phyloP scores from a whole-genome alignment of 331 rosid genomes.

The Acacia pycnantha region DNA sequence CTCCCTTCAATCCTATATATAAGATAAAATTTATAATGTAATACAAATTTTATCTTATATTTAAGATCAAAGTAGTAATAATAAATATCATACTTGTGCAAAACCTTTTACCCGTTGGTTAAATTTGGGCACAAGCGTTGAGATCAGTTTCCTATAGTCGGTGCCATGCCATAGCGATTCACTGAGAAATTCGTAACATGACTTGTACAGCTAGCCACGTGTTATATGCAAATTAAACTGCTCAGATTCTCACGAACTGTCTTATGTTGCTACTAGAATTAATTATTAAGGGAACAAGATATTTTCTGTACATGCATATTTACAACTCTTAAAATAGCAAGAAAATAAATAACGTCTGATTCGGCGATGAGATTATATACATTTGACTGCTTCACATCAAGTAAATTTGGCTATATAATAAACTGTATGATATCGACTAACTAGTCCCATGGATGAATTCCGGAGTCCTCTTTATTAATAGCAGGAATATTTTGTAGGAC shows the following conservation, averaged over 20 bases:
- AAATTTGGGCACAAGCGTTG: no score
- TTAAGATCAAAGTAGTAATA: no score
- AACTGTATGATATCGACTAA: neutral
- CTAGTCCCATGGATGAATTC: neutral
- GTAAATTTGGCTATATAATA: neutral
- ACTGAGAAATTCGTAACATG: neutral
- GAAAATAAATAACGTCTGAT: neutral
- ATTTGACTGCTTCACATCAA: neutral
- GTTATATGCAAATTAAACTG: neutral
- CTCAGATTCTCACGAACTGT: neutral
- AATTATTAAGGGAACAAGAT: neutral
- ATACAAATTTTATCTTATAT: no score
- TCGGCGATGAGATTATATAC: slow-evolving; percentile 17
- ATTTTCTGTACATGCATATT: neutral
- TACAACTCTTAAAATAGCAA: neutral
- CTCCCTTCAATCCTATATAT: no score
- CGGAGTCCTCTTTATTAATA: no score
- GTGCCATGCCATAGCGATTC: no score
- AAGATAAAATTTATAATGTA: no score
- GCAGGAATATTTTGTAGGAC: neutral
- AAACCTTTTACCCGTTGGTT: no score
- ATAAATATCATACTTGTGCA: no score
- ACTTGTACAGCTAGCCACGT: neutral
- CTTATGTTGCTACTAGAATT: neutral
- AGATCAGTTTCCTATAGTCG: no score